These are phyloP conservation scores for Cudoniella acicularis DNA, from an alignment of 495 filamentous ascomycete species.

Conservation along the genomic window DNA sequence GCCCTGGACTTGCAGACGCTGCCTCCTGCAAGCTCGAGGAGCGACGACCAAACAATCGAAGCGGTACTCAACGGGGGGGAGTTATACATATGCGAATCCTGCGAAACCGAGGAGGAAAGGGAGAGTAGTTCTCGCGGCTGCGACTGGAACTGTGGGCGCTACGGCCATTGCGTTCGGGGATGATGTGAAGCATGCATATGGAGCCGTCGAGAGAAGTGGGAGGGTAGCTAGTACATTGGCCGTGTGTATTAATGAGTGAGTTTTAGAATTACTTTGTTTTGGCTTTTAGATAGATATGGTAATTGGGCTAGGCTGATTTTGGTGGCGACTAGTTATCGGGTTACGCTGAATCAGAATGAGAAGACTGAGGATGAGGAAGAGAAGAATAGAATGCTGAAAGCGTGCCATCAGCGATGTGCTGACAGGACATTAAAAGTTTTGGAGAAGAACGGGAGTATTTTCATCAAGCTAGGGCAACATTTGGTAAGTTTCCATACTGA, in stretches of 20 bases:
- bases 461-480: constrained; percentile 97
- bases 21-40: constrained; percentile 14
- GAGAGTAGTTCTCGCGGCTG: constrained; percentile 44
- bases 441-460: constrained; percentile 95
- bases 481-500: constrained; percentile 44
- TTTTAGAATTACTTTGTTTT: constrained; percentile 7
- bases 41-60: neutral
- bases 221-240: constrained; percentile 74
- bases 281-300: neutral
- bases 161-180: constrained; percentile 67
- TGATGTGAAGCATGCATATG: constrained; percentile 66
- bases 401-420: constrained; percentile 92
- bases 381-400: constrained; percentile 61
- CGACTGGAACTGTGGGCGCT: constrained; percentile 49
- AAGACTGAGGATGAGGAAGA: constrained; percentile 56
- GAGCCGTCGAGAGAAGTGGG: constrained; percentile 70
- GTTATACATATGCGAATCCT: constrained; percentile 2
- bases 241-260: constrained; percentile 88
- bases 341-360: constrained; percentile 67
- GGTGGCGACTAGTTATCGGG: constrained; percentile 63
- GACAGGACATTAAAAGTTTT: constrained; percentile 75
- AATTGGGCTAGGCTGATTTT: constrained; percentile 8
- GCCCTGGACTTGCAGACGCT: constrained; percentile 30
- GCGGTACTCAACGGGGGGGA: constrained; percentile 7
- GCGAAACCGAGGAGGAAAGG: constrained; percentile 24